phyloP scores from a whole-genome alignment of 177 flowering plant genomes.

The Vitis hybrid region DNA sequence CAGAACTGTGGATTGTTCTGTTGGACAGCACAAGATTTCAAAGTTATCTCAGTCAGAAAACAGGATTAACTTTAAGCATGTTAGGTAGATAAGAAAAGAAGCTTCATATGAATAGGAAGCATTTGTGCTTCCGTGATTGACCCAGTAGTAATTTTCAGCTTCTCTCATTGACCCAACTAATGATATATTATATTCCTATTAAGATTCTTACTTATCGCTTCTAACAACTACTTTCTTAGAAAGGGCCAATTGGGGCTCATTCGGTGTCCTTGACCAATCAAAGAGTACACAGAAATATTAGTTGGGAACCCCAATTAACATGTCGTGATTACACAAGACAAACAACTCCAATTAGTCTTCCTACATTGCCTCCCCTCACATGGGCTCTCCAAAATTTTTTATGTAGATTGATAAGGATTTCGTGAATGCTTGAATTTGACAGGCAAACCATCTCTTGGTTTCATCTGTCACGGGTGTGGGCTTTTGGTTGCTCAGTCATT shows the following conservation, averaged over 20 bases:
- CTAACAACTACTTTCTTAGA: slow-evolving; percentile 9
- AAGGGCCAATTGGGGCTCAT: slow-evolving; percentile 9
- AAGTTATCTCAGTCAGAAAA: slow-evolving; percentile 11
- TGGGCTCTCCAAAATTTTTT: slow-evolving; percentile 18
- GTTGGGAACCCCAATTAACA: neutral
- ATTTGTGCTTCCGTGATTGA: slow-evolving; percentile 2
- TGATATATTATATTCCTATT: neutral
- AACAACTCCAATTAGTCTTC: slow-evolving; percentile 10
- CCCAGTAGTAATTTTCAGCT: neutral
- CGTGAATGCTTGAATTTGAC: slow-evolving; percentile 10
- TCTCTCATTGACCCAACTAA: neutral
- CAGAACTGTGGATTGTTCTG: neutral
- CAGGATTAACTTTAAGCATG: neutral
- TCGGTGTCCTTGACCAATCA: slow-evolving; percentile 8
- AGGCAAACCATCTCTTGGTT: slow-evolving; percentile 9
- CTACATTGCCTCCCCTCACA: slow-evolving; percentile 24
- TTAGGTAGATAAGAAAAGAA: neutral
- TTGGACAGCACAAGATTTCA: neutral
- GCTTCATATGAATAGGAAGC: neutral
- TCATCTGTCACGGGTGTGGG: slow-evolving; percentile 9
- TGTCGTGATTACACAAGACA: slow-evolving; percentile 10
- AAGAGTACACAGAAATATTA: neutral
- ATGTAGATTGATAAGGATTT: neutral
- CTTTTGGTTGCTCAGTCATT: slow-evolving; percentile 2
- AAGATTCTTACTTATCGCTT: slow-evolving; percentile 18